Conservation (phyloP, 2,329 filamentous ascomycete genomes). For the Pseudogymnoascus verrucosus region DNA sequence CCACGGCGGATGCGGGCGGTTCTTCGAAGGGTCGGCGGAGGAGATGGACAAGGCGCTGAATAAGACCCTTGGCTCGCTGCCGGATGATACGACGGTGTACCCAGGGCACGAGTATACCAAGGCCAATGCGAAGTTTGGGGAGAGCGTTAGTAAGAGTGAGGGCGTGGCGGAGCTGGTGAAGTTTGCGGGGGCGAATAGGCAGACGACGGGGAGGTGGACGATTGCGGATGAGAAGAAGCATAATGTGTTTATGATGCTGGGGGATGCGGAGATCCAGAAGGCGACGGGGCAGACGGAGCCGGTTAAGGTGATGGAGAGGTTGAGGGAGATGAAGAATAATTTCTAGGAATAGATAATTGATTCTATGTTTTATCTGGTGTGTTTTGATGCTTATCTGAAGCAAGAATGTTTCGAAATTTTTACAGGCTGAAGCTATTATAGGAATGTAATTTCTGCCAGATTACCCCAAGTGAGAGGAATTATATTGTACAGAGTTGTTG, state of each 20-base stretch:
- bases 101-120: constrained; percentile 99
- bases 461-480: not conserved
- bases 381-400: not conserved
- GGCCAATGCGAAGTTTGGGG: constrained; percentile 81
- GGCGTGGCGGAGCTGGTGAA: constrained; percentile 68
- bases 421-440: not conserved
- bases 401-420: not conserved
- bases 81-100: constrained; percentile 89
- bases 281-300: constrained; percentile 73
- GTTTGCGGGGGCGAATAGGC: constrained; percentile 70
- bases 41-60: constrained; percentile 96
- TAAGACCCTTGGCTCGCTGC: constrained; percentile 68
- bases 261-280: constrained; percentile 80
- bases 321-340: constrained; percentile 84
- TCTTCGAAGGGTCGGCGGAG: constrained; percentile 83
- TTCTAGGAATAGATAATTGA: constrained; percentile 15
- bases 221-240: constrained; percentile 97
- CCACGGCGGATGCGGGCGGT: constrained; percentile 72
- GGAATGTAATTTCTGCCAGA: not conserved
- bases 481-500: too few species aligned
- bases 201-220: constrained; percentile 93
- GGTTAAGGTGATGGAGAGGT: constrained; percentile 72
- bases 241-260: constrained; percentile 92
- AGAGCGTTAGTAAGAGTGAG: constrained; percentile 66
- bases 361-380: not conserved